phyloP scores from a whole-genome alignment of 2,329 filamentous ascomycete species.

The Triangularia setosa region DNA sequence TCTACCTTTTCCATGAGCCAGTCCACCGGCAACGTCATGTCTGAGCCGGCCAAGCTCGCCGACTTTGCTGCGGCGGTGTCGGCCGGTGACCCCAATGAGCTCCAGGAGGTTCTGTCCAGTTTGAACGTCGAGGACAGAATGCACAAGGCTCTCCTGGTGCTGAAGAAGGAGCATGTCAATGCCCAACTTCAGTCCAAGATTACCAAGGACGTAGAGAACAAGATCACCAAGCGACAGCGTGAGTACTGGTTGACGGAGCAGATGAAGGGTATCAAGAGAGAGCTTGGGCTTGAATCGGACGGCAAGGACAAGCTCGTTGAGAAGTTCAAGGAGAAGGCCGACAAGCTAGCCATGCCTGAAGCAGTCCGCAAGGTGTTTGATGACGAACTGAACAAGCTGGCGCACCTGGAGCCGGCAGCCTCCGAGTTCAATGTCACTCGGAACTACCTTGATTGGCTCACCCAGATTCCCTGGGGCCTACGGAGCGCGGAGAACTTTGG shows the following conservation, averaged over 20 bases:
- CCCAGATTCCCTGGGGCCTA: slow-evolving; percentile 96
- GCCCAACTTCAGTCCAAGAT: slow-evolving; percentile 96
- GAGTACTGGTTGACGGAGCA: slow-evolving; percentile 99
- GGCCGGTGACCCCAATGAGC: slow-evolving; percentile 84
- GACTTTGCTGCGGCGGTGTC: slow-evolving; percentile 97
- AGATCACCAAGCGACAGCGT: slow-evolving; percentile 93
- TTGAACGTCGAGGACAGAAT: slow-evolving; percentile 90
- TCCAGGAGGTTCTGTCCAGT: slow-evolving; percentile 85
- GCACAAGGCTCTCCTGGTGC: slow-evolving; percentile 82
- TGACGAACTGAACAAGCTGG: slow-evolving; percentile 95
- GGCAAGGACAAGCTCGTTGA: slow-evolving; percentile 98
- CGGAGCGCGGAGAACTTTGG: slow-evolving; percentile 95
- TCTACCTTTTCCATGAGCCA: slow-evolving; percentile 96
- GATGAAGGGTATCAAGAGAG: slow-evolving; percentile 96
- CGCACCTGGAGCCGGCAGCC: slow-evolving; percentile 88
- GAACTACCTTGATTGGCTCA: slow-evolving; percentile 98
- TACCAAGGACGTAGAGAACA: slow-evolving; percentile 93
- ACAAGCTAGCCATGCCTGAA: slow-evolving; percentile 93
- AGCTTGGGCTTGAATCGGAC: slow-evolving; percentile 94
- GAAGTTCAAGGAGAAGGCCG: slow-evolving; percentile 93
- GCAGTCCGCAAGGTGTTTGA: slow-evolving; percentile 97
- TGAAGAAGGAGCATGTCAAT: slow-evolving; percentile 99
- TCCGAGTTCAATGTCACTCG: slow-evolving; percentile 98
- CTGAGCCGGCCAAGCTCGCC: slow-evolving; percentile 90
- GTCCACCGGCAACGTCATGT: slow-evolving; percentile 88